These are phyloP conservation scores for Penicillium cataractarum DNA, from an alignment of 495 filamentous ascomycete genomes.

Conservation along the genomic window DNA sequence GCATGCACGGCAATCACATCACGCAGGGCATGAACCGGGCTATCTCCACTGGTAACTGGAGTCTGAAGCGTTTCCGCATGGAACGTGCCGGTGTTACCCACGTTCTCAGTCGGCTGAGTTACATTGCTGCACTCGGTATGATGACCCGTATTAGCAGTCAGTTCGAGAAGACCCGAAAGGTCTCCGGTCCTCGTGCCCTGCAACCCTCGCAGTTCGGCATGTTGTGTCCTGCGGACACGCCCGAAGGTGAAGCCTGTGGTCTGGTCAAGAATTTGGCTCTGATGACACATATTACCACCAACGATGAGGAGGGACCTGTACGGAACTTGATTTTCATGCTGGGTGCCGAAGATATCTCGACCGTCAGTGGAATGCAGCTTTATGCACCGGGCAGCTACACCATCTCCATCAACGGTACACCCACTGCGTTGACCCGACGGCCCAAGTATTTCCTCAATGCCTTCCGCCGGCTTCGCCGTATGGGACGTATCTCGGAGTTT, in stretches of 20 bases:
- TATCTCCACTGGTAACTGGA: constrained; percentile 98
- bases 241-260: constrained; percentile 97
- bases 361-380: constrained; percentile 76
- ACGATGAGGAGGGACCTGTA: constrained; percentile 88
- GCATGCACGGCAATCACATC: constrained; percentile 76
- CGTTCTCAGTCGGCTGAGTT: constrained; percentile 91
- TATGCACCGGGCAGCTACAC: constrained; percentile 82
- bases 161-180: constrained; percentile 97
- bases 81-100: constrained; percentile 96
- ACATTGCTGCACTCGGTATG: constrained; percentile 98
- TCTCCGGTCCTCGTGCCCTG: constrained; percentile 89
- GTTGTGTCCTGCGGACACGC: constrained; percentile 95
- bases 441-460: constrained; percentile 81
- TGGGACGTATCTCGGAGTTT: constrained; percentile 89
- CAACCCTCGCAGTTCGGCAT: constrained; percentile 98
- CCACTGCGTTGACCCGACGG: constrained; percentile 76
- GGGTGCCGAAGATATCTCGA: constrained; percentile 76
- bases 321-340: constrained; percentile 76
- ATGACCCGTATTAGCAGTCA: constrained; percentile 99
- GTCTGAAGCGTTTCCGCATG: constrained; percentile 95
- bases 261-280: constrained; percentile 97
- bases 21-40: constrained; percentile 89
- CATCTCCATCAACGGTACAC: constrained; percentile 94
- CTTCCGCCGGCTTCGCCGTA: constrained; percentile 82
- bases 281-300: constrained; percentile 98